Conservation (phyloP, 2,329 filamentous ascomycete species). For the Phaeosphaeria sp. region DNA sequence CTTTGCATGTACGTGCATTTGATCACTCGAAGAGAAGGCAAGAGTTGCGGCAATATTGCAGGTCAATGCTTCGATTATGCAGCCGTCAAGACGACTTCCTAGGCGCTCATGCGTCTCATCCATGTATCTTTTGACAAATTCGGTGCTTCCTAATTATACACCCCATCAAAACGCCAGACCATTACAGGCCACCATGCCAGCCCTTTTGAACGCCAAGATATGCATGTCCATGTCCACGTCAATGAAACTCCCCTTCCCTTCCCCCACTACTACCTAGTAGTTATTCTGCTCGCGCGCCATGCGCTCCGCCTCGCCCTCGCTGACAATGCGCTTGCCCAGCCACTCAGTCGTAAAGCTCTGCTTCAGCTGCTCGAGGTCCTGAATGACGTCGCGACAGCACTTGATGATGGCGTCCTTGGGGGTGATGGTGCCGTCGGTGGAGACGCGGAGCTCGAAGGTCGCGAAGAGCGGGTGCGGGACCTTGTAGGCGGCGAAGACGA, state of each 20-base stretch:
- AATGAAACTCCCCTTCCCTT: neutral
- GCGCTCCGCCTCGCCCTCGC: constrained; percentile 44
- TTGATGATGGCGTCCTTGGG: constrained; percentile 88
- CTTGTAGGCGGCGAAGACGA: constrained; percentile 93
- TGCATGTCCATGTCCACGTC: no score
- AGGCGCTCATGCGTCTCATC: neutral
- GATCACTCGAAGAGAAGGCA: no score
- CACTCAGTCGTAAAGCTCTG: constrained; percentile 88
- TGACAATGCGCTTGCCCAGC: constrained; percentile 46
- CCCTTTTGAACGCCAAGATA: constrained; percentile 4
- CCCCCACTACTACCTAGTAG: constrained; percentile 17
- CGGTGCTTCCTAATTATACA: neutral
- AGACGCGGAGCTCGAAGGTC: constrained; percentile 76
- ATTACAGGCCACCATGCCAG: neutral
- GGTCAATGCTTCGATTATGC: no score
- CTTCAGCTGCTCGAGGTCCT: constrained; percentile 78
- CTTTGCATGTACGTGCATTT: no score
- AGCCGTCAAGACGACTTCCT: neutral
- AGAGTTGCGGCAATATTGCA: no score
- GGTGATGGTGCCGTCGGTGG: constrained; percentile 86
- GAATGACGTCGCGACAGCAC: constrained; percentile 82
- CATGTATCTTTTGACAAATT: neutral
- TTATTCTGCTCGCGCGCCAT: constrained; percentile 38
- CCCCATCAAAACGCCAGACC: constrained; percentile 2
- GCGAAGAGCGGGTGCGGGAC: constrained; percentile 56